Conservation (phyloP, 2,329 filamentous ascomycete genomes). For the Neonectria coccinea region DNA sequence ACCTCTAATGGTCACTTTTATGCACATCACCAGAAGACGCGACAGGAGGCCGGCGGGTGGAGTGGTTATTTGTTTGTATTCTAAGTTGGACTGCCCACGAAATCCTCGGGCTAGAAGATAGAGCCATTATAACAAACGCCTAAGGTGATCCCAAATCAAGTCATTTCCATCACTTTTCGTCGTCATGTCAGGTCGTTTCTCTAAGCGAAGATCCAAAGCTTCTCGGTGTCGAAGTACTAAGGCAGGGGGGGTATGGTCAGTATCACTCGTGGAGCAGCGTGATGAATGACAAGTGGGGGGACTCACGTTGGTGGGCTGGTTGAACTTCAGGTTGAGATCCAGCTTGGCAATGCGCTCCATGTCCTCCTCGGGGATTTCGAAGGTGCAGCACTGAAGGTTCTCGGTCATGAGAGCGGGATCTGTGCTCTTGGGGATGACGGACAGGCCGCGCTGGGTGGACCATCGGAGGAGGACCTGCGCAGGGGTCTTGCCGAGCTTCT, state of each 20-base stretch:
- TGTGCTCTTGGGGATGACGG: conserved; percentile 84
- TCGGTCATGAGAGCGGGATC: conserved; percentile 64
- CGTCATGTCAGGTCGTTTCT: conserved; percentile 35
- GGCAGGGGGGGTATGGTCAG: conserved; percentile 26
- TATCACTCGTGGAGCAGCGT: background rate
- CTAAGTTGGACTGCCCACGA: conserved; percentile 36
- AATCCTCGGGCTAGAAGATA: conserved; percentile 40
- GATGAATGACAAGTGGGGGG: background rate
- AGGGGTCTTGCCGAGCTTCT: conserved; percentile 77
- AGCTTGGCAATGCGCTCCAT: conserved; percentile 74
- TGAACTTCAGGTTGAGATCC: conserved; percentile 78
- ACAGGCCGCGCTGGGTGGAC: conserved; percentile 84
- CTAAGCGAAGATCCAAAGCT: conserved; percentile 70
- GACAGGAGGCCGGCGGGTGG: background rate
- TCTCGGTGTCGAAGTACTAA: conserved; percentile 67
- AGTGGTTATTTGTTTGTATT: conserved; percentile 43
- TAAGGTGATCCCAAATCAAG: conserved; percentile 43
- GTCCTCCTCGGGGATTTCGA: conserved; percentile 74
- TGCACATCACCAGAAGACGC: background rate
- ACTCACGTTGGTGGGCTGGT: conserved; percentile 79
- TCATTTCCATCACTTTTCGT: conserved; percentile 35
- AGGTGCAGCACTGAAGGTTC: conserved; percentile 75
- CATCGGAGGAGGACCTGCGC: conserved; percentile 88
- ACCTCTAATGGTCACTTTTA: background rate
- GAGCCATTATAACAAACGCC: conserved; percentile 42